Evolutionary conservation across 164 flowering plant genomes (phyloP), one percentile per base, ranked within the genome.

Genomic region (Umbilicus rupestris): DNA sequence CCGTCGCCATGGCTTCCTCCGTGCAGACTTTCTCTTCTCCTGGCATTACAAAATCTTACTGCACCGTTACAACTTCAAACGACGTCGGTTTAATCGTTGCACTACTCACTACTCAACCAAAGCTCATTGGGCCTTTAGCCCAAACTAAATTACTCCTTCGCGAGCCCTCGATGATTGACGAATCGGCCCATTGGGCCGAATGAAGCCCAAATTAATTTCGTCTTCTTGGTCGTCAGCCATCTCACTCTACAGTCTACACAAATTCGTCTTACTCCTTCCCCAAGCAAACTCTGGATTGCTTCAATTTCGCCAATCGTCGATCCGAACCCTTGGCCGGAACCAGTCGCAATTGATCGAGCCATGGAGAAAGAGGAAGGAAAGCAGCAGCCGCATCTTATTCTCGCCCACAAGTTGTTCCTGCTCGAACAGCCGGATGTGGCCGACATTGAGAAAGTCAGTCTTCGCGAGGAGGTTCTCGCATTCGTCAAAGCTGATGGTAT

Each of bases 381-480:
- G 16, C 96, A 87, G 72, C 84, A 89, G 39, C 83, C 81, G 0
- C 91, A 88, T 20, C 83, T 94, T 46, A 73, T 81, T 0, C 81
- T 94, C 0, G 95, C 93, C 0, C 62, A 88, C 83, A 87, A 86
- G 75, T 81, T 85, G 15, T 91, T 89, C 78, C 96, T 89, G 8
- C 80, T 94, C 29, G 80, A 77, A 2, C 98, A 87, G 10, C 80
- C 85, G 0, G 97, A 89, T n/a, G 87, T 87, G 1, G 79, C 70
- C 17, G 98, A 94, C 80, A 87, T 94, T 73, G 97, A 91, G 75
- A 94, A 88, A 70, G 88, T 91, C 49, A 81, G 78, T 14, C 87
- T 94, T 76, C 80, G 80, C 5, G 95, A 87, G 10, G 97, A 94
- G 69, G 97, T 89, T 60, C 65, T 85, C 37, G 63, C 77, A 14